These are phyloP conservation scores for Skeletonema potamos DNA, from an alignment of 108 stramenopile species.

Conservation along the genomic window DNA sequence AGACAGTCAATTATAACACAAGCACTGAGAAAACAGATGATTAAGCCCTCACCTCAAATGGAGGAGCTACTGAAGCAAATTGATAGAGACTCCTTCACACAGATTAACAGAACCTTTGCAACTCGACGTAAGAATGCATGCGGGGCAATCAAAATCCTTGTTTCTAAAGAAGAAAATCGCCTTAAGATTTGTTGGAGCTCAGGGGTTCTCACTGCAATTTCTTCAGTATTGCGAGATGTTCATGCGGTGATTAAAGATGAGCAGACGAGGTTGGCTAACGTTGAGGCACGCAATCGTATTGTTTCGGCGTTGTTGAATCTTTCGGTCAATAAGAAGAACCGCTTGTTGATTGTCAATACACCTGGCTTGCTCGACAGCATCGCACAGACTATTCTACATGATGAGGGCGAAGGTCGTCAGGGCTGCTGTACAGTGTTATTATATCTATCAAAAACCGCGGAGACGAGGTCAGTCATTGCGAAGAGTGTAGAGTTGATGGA, in stretches of 20 bases:
- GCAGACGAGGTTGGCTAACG: conserved; percentile 46
- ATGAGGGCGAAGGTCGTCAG: conserved; percentile 56
- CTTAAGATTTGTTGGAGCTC: conserved; percentile 75
- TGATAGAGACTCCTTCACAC: conserved; percentile 18
- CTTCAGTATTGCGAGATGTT: conserved; percentile 61
- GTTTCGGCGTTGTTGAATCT: conserved; percentile 64
- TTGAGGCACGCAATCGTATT: conserved; percentile 61
- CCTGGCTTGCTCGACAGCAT: conserved; percentile 26
- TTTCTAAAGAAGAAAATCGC: conserved; percentile 59
- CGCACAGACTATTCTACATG: conserved; percentile 43
- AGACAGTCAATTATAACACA: conserved; percentile 7
- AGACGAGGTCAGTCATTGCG: conserved; percentile 63
- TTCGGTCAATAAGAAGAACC: conserved; percentile 61
- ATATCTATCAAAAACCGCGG: conserved; percentile 61
- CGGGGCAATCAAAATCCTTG: conserved; percentile 78
- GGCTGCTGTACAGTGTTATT: conserved; percentile 66
- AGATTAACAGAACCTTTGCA: conserved; percentile 64
- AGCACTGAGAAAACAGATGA: conserved; percentile 44
- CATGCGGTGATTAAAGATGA: conserved; percentile 31
- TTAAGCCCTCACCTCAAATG: conserved; percentile 53
- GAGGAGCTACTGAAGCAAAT: conserved; percentile 56
- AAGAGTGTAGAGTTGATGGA: conserved; percentile 63
- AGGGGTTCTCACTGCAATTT: conserved; percentile 67
- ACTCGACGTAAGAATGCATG: conserved; percentile 84
- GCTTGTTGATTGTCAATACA: conserved; percentile 52